Evolutionary conservation across 352 stramenopile species (phyloP).

Genomic region (Detonula confervacea): DNA sequence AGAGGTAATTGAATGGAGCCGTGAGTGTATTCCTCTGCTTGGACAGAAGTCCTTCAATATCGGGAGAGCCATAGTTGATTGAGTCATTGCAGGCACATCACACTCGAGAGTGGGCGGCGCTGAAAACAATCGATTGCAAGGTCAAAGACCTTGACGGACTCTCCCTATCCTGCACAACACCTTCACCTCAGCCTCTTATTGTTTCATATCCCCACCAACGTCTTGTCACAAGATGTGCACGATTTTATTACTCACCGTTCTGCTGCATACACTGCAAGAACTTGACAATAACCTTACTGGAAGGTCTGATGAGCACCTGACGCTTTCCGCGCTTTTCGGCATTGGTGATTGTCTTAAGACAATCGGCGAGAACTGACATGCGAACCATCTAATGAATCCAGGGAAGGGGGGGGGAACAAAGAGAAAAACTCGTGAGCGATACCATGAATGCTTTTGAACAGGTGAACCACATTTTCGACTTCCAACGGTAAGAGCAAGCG

Average conservation of each 20-base stretch:
- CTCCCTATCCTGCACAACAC: no score
- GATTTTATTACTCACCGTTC: slow-evolving; percentile 90
- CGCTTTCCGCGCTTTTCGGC: slow-evolving; percentile 99
- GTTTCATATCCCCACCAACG: no score
- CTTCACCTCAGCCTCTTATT: no score
- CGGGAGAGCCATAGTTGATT: slow-evolving; percentile 35
- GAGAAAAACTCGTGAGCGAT: neutral
- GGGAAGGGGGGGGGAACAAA: neutral
- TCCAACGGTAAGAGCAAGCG: no score
- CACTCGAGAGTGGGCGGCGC: slow-evolving; percentile 20
- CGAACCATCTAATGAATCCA: slow-evolving; percentile 92
- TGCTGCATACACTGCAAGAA: slow-evolving; percentile 99
- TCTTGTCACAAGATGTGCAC: no score
- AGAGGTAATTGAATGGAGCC: neutral
- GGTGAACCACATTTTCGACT: neutral
- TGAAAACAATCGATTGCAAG: slow-evolving; percentile 23
- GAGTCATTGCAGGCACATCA: slow-evolving; percentile 62
- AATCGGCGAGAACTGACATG: slow-evolving; percentile 99
- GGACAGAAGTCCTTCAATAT: slow-evolving; percentile 25
- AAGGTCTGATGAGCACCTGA: slow-evolving; percentile 98
- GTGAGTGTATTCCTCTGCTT: slow-evolving; percentile 20
- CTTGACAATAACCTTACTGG: slow-evolving; percentile 99
- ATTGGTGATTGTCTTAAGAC: slow-evolving; percentile 99
- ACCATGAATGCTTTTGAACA: slow-evolving; percentile 4
- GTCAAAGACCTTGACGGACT: no score